Evolutionary conservation across 768 basidiomycete species (phyloP).

Genomic region (Pleurotus tuber-regium): DNA sequence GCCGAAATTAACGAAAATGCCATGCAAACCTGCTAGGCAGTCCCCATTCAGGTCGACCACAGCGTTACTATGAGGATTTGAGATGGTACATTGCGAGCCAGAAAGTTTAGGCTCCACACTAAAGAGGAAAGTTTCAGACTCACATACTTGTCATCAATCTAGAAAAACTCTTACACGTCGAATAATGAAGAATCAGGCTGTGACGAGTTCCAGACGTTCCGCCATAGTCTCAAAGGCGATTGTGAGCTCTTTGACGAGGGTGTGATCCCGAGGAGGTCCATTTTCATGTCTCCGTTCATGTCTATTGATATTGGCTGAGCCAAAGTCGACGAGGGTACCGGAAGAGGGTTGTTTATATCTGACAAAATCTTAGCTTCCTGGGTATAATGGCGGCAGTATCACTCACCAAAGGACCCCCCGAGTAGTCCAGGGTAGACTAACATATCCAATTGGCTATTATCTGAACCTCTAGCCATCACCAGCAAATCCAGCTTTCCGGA

Average conservation of each 20-base stretch:
- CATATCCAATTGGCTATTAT: conserved; percentile 55
- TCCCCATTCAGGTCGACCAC: conserved; percentile 94
- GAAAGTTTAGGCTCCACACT: conserved; percentile 62
- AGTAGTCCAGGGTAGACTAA: conserved; percentile 65
- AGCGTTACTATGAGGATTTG: conserved; percentile 92
- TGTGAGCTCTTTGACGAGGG: conserved; percentile 35
- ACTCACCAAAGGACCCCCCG: conserved; percentile 65
- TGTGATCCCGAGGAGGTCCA: conserved; percentile 77
- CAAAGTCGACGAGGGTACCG: conserved; percentile 59
- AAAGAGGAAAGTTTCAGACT: conserved; percentile 1
- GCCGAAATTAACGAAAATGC: neutral
- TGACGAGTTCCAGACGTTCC: conserved; percentile 74
- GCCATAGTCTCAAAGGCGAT: conserved; percentile 66
- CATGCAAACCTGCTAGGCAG: conserved; percentile 77
- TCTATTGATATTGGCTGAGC: conserved; percentile 88
- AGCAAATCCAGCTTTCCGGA: conserved; percentile 89
- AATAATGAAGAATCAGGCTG: conserved; percentile 53
- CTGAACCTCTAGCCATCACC: conserved; percentile 69
- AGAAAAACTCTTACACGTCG: conserved; percentile 52
- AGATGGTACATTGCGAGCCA: conserved; percentile 67
- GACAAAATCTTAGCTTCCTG: conserved; percentile 1
- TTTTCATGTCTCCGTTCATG: conserved; percentile 82
- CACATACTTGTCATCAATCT: neutral
- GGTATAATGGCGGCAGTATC: too few relatives aligned
- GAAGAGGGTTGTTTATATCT: conserved; percentile 45